Conservation (phyloP, 768 basidiomycete species). For the Russula lepida region DNA sequence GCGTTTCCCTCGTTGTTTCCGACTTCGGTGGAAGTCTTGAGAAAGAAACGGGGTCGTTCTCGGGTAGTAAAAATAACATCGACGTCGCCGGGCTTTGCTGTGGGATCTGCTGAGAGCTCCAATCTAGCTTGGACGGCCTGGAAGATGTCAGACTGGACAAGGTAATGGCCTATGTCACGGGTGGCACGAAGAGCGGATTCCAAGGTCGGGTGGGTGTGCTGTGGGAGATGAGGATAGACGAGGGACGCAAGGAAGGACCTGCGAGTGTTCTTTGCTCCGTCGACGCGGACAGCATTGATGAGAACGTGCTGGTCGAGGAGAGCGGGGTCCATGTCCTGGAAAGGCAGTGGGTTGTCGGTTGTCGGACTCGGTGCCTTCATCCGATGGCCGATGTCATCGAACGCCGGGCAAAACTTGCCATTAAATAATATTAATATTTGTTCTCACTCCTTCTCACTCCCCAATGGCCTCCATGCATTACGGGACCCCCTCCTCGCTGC, state of each 20-base stretch:
- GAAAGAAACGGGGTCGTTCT: constrained; percentile 66
- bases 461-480: constrained; percentile 41
- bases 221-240: constrained; percentile 53
- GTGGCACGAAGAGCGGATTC: constrained; percentile 65
- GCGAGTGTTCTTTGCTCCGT: constrained; percentile 68
- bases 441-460: not conserved
- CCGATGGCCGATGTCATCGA: not conserved
- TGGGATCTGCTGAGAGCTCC: constrained; percentile 44
- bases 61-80: constrained; percentile 73
- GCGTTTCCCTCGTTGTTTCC: constrained; percentile 91
- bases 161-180: constrained; percentile 51
- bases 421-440: too few relatives aligned
- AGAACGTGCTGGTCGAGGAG: constrained; percentile 50
- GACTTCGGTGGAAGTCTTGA: constrained; percentile 82
- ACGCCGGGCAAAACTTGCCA: too few relatives aligned
- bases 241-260: constrained; percentile 74
- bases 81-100: constrained; percentile 53
- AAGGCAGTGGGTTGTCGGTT: not conserved
- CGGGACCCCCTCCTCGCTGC: constrained; percentile 45
- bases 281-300: constrained; percentile 71
- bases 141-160: constrained; percentile 76
- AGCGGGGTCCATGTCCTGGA: constrained; percentile 1
- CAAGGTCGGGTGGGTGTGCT: constrained; percentile 34
- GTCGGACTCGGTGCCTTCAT: too few relatives aligned
- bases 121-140: constrained; percentile 53